Conservation (phyloP, 2,329 filamentous ascomycete species). For the Hortaea sp. region DNA sequence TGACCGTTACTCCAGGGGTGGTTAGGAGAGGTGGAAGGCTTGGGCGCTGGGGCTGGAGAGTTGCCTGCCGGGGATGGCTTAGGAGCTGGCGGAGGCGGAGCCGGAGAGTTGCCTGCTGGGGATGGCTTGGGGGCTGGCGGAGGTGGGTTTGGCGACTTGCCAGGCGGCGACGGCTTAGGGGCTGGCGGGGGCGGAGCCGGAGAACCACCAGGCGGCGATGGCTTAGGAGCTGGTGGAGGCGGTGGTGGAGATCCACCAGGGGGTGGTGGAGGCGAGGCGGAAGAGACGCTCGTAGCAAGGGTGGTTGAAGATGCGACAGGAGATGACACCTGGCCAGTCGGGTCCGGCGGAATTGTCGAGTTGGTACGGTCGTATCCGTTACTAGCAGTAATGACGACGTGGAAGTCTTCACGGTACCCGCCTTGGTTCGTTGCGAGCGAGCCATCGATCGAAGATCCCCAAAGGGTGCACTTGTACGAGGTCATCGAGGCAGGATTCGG, state of each 20-base stretch:
- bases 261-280: background rate
- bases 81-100: no score
- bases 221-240: background rate
- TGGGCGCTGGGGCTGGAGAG: no score
- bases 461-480: conserved; percentile 27
- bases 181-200: background rate
- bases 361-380: no score
- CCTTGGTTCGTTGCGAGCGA: conserved; percentile 25
- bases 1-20: no score
- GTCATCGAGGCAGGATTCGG: conserved; percentile 25
- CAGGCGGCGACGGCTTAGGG: background rate
- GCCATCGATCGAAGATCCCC: conserved; percentile 20
- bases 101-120: no score
- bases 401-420: conserved; percentile 25
- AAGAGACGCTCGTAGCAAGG: background rate
- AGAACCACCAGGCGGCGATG: background rate
- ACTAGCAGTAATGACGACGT: conserved; percentile 13
- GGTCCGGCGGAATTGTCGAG: no score
- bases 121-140: conserved; percentile 3
- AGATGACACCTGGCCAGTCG: no score
- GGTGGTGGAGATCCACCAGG: background rate
- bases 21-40: no score
- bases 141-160: conserved; percentile 1
- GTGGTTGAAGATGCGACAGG: background rate
- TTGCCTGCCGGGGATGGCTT: no score